phyloP scores from a whole-genome alignment of 441 rosid genomes.

The Brassica hybrid region DNA sequence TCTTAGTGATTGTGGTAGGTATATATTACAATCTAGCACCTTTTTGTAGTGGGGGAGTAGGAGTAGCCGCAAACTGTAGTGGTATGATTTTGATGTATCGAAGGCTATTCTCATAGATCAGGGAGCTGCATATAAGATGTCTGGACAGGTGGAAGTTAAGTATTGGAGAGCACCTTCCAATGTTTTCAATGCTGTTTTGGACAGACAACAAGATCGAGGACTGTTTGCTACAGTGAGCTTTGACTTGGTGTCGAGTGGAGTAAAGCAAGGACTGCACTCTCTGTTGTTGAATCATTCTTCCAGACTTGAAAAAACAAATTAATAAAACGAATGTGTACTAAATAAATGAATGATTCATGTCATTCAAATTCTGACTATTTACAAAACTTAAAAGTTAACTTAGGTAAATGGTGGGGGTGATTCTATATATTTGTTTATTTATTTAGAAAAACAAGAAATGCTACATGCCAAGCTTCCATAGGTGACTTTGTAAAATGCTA shows the following conservation, averaged over 20 bases:
- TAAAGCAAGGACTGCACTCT: neutral
- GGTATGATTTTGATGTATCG: neutral
- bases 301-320: neutral
- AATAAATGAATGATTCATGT: neutral
- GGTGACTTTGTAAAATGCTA: conserved; percentile 28
- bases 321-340: neutral
- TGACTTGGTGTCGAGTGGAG: neutral
- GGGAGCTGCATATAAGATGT: neutral
- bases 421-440: conserved; percentile 12
- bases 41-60: neutral
- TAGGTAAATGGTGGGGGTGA: conserved; percentile 4
- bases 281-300: neutral
- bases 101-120: neutral
- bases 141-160: conserved; percentile 5
- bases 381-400: conserved; percentile 1
- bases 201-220: neutral
- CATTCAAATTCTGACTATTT: neutral
- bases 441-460: neutral
- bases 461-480: conserved; percentile 27
- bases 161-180: neutral
- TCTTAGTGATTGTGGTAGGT: neutral
- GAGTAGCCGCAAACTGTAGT: neutral
- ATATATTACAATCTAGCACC: conserved; percentile 9
- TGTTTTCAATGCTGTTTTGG: neutral
- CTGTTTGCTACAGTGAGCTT: neutral